Evolutionary conservation across 768 basidiomycete species (phyloP).

Genomic region (Hygrophorus pudorinus): DNA sequence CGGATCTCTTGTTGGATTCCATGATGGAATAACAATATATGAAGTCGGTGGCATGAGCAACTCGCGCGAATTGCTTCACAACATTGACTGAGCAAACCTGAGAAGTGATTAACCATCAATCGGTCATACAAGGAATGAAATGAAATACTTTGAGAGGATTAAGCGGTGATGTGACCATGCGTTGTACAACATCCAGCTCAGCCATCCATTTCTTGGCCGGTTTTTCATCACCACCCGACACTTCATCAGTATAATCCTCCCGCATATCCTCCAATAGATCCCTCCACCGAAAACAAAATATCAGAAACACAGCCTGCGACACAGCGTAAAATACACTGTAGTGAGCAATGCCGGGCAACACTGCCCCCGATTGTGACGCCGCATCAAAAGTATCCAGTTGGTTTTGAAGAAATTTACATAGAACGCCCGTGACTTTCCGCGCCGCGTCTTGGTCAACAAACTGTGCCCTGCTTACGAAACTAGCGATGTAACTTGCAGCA

Average conservation of each 20-base stretch:
- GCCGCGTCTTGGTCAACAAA: conserved; percentile 74
- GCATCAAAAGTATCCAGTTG: conserved; percentile 63
- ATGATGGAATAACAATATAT: conserved; percentile 91
- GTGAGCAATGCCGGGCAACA: conserved; percentile 22
- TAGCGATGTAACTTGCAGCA: conserved; percentile 88
- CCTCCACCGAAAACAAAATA: conserved; percentile 97
- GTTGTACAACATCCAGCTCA: conserved; percentile 67
- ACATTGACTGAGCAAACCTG: conserved; percentile 88
- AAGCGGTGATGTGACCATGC: conserved; percentile 68
- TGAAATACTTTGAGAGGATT: conserved; percentile 78
- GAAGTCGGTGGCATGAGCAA: conserved; percentile 85
- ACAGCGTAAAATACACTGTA: conserved; percentile 87
- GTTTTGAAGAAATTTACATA: conserved; percentile 76
- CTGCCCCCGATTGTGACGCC: conserved; percentile 26
- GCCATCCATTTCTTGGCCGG: conserved; percentile 70
- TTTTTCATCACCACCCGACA: conserved; percentile 18
- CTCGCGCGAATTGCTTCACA: conserved; percentile 86
- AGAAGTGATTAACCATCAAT: conserved; percentile 1
- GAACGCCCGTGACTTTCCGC: conserved; percentile 63
- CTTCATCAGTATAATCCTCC: conserved; percentile 48
- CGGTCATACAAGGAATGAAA: background rate
- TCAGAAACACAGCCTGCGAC: conserved; percentile 83
- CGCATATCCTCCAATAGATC: conserved; percentile 63
- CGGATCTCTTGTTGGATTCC: conserved; percentile 73
- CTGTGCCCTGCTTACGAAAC: conserved; percentile 81